Evolutionary conservation across 495 filamentous ascomycete genomes (phyloP).

Genomic region (Friedmanniomyces endolithicus): DNA sequence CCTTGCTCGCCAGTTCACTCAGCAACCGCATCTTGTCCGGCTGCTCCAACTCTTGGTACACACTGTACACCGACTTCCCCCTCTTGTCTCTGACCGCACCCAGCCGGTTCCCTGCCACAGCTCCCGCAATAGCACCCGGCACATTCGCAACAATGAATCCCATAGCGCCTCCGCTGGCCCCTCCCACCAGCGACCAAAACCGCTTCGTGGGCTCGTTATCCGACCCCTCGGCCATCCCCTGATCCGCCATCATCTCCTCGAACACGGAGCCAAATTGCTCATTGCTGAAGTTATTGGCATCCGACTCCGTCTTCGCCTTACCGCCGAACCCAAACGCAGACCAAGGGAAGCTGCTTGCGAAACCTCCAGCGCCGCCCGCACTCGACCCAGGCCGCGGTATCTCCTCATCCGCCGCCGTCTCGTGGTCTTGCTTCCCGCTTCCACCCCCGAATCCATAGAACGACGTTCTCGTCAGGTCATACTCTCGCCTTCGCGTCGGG

Average conservation of each 20-base stretch:
- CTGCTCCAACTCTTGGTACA: conserved; percentile 74
- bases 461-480: conserved; percentile 56
- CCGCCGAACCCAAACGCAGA: conserved; percentile 44
- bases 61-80: conserved; percentile 90
- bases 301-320: conserved; percentile 27
- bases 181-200: conserved; percentile 80
- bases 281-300: conserved; percentile 38
- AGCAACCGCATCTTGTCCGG: conserved; percentile 60
- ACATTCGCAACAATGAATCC: conserved; percentile 92
- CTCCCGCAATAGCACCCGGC: conserved; percentile 77
- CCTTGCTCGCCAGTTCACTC: conserved; percentile 32
- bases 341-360: conserved; percentile 46
- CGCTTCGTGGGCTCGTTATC: conserved; percentile 47
- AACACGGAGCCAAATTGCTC: conserved; percentile 85
- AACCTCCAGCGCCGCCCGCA: conserved; percentile 1
- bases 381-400: conserved; percentile 33
- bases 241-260: conserved; percentile 95
- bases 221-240: conserved; percentile 62
- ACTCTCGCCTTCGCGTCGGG: conserved; percentile 64
- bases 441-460: conserved; percentile 35
- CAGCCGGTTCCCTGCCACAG: conserved; percentile 80
- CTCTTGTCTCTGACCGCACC: conserved; percentile 78
- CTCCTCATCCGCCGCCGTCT: conserved; percentile 47
- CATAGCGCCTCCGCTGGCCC: conserved; percentile 74
- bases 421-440: conserved; percentile 22